phyloP scores from a whole-genome alignment of 371 early-diverging fungal genomes.

The Mucor saturninus region DNA sequence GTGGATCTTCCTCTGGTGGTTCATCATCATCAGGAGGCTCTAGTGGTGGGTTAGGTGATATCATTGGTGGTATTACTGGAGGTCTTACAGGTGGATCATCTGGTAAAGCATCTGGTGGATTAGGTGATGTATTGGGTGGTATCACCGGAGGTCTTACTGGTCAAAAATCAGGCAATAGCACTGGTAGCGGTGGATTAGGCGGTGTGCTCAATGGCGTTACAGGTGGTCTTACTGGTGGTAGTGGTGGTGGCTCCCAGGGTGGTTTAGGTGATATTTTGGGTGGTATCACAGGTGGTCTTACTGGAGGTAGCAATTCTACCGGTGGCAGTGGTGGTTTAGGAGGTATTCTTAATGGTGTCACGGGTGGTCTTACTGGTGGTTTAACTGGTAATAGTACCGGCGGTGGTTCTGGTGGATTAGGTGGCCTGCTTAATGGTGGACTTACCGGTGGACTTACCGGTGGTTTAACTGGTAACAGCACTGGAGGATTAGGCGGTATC shows the following conservation, averaged over 20 bases:
- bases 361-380: neutral
- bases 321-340: neutral
- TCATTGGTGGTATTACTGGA: neutral
- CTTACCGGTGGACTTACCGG: too few relatives aligned
- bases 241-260: too few relatives aligned
- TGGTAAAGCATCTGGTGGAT: neutral
- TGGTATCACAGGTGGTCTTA: neutral
- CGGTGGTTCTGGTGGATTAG: neutral
- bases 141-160: neutral
- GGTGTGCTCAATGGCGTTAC: too few relatives aligned
- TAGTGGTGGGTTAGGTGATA: neutral
- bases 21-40: neutral
- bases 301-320: constrained; percentile 1
- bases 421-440: neutral
- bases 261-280: neutral
- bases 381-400: neutral
- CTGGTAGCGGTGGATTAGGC: too few relatives aligned
- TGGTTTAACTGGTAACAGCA: neutral
- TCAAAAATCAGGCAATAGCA: neutral
- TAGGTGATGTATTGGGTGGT: neutral
- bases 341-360: neutral
- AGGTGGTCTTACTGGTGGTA: too few relatives aligned
- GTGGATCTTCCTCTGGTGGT: neutral
- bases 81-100: neutral
- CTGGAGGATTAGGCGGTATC: neutral